Percentiles rank a stretch among this genome's conserved stretches.
These are phyloP conservation scores for Candida khao-thaluensis DNA, from an alignment of 805 yeast genomes.

Conservation along the genomic window DNA sequence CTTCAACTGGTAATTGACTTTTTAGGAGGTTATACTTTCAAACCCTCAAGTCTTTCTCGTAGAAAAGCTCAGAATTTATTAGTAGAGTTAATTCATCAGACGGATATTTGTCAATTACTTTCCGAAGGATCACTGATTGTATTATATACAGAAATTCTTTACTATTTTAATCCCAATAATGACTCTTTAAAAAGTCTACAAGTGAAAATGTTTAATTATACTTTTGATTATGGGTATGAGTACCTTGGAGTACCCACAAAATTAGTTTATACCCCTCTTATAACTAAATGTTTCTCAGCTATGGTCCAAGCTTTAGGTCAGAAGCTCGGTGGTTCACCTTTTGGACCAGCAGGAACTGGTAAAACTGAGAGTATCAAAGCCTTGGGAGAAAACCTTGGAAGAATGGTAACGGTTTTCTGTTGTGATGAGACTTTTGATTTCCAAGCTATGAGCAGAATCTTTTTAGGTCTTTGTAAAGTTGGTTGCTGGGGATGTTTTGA, in stretches of 20 bases:
- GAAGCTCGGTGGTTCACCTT: slow-evolving; percentile 81
- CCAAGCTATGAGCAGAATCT: slow-evolving; percentile 71
- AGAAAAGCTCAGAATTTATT: slow-evolving; percentile 58
- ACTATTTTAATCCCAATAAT: background rate
- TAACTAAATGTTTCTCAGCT: slow-evolving; percentile 60
- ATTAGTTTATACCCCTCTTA: slow-evolving; percentile 73
- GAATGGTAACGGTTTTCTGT: slow-evolving; percentile 79
- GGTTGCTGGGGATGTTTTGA: slow-evolving; percentile 98
- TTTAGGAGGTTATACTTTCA: background rate
- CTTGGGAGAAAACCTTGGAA: slow-evolving; percentile 74
- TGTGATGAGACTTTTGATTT: slow-evolving; percentile 90
- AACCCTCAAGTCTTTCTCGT: slow-evolving; percentile 18
- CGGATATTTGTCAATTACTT: slow-evolving; percentile 28
- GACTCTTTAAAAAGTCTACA: slow-evolving; percentile 35
- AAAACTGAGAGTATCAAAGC: slow-evolving; percentile 91
- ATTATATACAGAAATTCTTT: slow-evolving; percentile 12
- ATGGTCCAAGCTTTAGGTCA: slow-evolving; percentile 75
- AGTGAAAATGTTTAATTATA: slow-evolving; percentile 53
- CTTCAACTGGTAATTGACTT: slow-evolving; percentile 1
- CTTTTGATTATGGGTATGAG: slow-evolving; percentile 71
- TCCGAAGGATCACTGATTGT: background rate
- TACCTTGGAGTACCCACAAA: slow-evolving; percentile 74
- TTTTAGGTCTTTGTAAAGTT: slow-evolving; percentile 74
- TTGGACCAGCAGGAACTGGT: slow-evolving; percentile 98
- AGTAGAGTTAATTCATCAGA: slow-evolving; percentile 64